Evolutionary conservation across 768 basidiomycete species (phyloP), one percentile per base, ranked within the genome.

Genomic region (Pisolithus orientalis): DNA sequence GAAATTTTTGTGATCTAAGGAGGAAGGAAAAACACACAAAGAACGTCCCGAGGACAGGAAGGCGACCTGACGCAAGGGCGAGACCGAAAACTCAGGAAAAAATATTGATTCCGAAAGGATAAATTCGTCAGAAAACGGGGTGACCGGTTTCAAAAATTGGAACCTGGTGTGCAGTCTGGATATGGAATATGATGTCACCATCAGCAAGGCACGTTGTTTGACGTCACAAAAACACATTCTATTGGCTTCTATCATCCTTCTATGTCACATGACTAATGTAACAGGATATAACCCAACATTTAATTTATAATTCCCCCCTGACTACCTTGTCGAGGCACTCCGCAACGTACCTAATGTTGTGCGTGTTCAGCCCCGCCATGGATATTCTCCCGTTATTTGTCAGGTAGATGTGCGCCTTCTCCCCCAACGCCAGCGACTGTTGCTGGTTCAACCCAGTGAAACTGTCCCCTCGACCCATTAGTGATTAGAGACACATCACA

Each of bases 381-480:
- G 90, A 93, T 62, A 97, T 95, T 47, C 94, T 78, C 44, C 94
- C 92, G 64, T 93, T 94, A 48, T 59, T 69, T 3, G 92, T 93
- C 77, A 95, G 71, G 67, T 94, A 96, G 47, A 96, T 73, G 62
- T 94, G 93, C 27, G 76, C 83, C 62, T 80, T 78, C 51, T 86
- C 82, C 14, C 80, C 75, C 67, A 96, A 65, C 47, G 74, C 78
- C 66, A 81, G 74, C 67, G 83, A 82, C 65, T 94, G 88, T 17
- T 66, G 72, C 1, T 75, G 66, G 50, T 70, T 82, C 66, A 96
- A 75, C 21, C 93, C 94, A 29, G 92, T 94, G 72, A 88, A 94
- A 68, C 90, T 91, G 66, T 57, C 17, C 46, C 21, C 21, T 17
- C 24, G 4, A 37, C 46, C 34, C 47, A 21, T 63, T 54, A 65